phyloP scores from a whole-genome alignment of 73 alveolate species.

The Paramecium primaurelia region DNA sequence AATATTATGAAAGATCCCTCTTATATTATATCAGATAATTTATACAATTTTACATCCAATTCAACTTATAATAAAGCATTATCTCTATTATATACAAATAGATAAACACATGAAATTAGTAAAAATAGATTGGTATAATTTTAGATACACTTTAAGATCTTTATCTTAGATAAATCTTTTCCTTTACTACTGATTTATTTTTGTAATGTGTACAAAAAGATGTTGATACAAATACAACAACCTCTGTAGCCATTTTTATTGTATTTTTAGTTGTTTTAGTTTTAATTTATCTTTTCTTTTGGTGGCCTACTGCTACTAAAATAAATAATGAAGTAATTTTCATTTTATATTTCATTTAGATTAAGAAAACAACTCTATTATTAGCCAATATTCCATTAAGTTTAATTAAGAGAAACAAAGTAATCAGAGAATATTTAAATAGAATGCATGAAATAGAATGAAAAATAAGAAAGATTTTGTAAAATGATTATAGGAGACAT shows the following conservation, averaged over 20 bases:
- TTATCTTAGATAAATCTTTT: neutral
- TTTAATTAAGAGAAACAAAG: neutral
- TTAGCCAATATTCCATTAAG: slow-evolving; percentile 3
- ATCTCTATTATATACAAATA: neutral
- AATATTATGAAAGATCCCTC: neutral
- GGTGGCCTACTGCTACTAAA: slow-evolving; percentile 43
- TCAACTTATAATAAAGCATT: neutral
- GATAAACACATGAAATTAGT: neutral
- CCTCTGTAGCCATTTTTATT: neutral
- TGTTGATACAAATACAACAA: slow-evolving; percentile 1
- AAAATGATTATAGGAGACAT: neutral
- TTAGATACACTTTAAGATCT: neutral
- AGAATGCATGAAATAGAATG: slow-evolving; percentile 32
- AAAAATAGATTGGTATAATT: neutral
- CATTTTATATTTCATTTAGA: neutral
- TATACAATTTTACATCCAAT: neutral
- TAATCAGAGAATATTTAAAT: slow-evolving; percentile 3
- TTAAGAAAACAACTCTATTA: neutral
- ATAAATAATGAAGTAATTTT: slow-evolving; percentile 17
- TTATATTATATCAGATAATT: neutral
- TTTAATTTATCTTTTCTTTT: neutral
- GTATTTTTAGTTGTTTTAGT: slow-evolving; percentile 24
- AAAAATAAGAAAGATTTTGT: neutral
- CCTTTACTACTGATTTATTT: neutral
- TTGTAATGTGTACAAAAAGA: neutral